A percentile compares a stretch with the other conserved stretches of the same genome.
Evolutionary conservation across 2,329 filamentous ascomycete genomes (phyloP).

Genomic region (Aureobasidium vineae): DNA sequence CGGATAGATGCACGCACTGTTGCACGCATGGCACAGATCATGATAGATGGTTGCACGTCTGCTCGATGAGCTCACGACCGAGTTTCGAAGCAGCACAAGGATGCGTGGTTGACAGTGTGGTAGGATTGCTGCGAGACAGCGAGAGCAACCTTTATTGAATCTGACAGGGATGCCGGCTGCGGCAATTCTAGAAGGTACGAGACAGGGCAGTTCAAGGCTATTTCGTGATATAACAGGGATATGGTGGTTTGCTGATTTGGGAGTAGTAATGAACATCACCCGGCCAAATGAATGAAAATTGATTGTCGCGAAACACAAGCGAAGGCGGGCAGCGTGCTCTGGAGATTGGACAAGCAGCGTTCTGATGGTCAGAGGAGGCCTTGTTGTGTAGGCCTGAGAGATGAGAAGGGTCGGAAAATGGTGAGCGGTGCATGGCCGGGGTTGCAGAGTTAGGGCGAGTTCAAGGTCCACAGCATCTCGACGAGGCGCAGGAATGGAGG

Average conservation of each 20-base stretch:
- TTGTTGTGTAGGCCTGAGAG: background rate
- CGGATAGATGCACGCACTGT: slow-evolving; percentile 6
- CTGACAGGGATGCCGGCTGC: background rate
- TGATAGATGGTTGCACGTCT: background rate
- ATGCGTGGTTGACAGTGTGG: background rate
- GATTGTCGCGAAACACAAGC: slow-evolving; percentile 14
- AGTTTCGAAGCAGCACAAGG: background rate
- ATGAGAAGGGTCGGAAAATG: background rate
- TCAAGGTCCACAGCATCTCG: slow-evolving; percentile 3
- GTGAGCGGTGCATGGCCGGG: slow-evolving; percentile 9
- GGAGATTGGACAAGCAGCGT: background rate
- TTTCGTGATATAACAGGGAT: background rate
- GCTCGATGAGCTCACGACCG: slow-evolving; percentile 1
- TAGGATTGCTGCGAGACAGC: background rate
- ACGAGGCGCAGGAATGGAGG: background rate
- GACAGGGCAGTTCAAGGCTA: slow-evolving; percentile 3
- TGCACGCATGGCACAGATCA: background rate
- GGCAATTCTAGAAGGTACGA: background rate
- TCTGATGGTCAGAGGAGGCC: background rate
- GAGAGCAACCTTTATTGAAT: background rate
- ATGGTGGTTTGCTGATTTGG: background rate
- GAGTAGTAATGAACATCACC: slow-evolving; percentile 19
- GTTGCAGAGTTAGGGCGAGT: background rate
- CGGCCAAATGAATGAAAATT: background rate
- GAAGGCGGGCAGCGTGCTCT: background rate